Evolutionary conservation across 441 rosid genomes (phyloP).

Genomic region (Pelargonium australe): DNA sequence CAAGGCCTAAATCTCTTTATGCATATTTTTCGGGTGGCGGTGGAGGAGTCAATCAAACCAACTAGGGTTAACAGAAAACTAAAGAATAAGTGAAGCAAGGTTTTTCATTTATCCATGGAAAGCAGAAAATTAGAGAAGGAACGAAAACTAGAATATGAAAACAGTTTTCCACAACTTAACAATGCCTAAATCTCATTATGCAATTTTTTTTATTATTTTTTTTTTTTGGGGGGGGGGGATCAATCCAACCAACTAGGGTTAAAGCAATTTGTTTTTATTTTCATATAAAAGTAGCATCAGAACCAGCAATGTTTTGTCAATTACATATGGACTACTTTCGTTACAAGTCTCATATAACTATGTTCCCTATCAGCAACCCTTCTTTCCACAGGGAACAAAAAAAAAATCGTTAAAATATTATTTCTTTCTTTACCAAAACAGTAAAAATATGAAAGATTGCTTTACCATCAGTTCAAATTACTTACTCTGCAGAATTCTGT

Average conservation of each 20-base stretch:
- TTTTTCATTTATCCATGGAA: too few species aligned
- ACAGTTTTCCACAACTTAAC: too few species aligned
- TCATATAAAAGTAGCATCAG: background rate
- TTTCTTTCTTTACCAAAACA: background rate
- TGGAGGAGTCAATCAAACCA: background rate
- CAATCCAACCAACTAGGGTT: too few species aligned
- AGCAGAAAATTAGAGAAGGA: too few species aligned
- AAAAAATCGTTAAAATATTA: background rate
- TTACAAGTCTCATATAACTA: background rate
- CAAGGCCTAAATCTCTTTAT: background rate
- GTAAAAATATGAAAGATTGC: slow-evolving; percentile 10
- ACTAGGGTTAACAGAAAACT: background rate
- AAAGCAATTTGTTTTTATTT: too few species aligned
- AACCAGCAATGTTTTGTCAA: background rate
- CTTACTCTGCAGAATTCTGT: slow-evolving; percentile 70
- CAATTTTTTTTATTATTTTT: too few species aligned
- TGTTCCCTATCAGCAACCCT: background rate
- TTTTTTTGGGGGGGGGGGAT: too few species aligned
- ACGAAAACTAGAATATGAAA: too few species aligned
- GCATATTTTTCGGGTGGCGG: background rate
- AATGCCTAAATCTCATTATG: too few species aligned
- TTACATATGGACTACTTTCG: background rate
- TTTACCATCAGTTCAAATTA: slow-evolving; percentile 15
- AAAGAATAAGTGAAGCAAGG: too few species aligned
- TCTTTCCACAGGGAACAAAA: background rate